Percentiles rank a stretch among this genome's conserved stretches.
Evolutionary conservation across 1,284 basidiomycete genomes (phyloP).

Genomic region (Rhodofomes roseus): DNA sequence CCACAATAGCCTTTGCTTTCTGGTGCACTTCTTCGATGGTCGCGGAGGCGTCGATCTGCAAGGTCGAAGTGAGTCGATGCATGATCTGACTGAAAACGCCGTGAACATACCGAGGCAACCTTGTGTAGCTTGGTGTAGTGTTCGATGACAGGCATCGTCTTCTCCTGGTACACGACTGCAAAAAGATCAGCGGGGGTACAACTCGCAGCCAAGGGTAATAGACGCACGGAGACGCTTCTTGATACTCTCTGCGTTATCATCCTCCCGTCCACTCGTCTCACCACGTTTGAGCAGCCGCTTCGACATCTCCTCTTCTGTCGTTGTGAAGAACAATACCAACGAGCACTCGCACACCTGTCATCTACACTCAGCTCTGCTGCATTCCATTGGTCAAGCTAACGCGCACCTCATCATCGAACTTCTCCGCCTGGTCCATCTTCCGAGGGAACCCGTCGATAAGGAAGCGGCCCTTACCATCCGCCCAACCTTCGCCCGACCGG

Average conservation of each 20-base stretch:
- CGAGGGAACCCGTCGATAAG: constrained; percentile 97
- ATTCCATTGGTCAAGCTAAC: neutral
- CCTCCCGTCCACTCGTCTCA: constrained; percentile 93
- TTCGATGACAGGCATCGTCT: constrained; percentile 96
- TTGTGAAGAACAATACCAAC: constrained; percentile 87
- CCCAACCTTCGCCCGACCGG: constrained; percentile 58
- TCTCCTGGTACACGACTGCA: constrained; percentile 83
- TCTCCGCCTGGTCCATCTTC: constrained; percentile 96
- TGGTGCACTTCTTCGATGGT: constrained; percentile 73
- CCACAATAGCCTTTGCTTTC: constrained; percentile 54
- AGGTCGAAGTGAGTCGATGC: neutral
- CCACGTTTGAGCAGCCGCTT: constrained; percentile 84
- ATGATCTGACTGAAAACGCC: too few species aligned
- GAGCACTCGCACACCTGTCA: constrained; percentile 75
- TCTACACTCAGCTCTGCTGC: constrained; percentile 2
- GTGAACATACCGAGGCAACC: constrained; percentile 79
- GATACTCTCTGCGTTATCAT: constrained; percentile 96
- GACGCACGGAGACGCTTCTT: constrained; percentile 90
- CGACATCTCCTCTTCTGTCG: constrained; percentile 87
- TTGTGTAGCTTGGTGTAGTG: constrained; percentile 73
- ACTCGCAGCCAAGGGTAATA: neutral
- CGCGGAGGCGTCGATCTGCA: constrained; percentile 77
- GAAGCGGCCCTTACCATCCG: constrained; percentile 78
- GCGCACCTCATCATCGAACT: constrained; percentile 86
- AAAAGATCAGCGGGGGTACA: constrained; percentile 1